Evolutionary conservation across 495 filamentous ascomycete species (phyloP).

Genomic region (Paragyromitra xinjiangensis): DNA sequence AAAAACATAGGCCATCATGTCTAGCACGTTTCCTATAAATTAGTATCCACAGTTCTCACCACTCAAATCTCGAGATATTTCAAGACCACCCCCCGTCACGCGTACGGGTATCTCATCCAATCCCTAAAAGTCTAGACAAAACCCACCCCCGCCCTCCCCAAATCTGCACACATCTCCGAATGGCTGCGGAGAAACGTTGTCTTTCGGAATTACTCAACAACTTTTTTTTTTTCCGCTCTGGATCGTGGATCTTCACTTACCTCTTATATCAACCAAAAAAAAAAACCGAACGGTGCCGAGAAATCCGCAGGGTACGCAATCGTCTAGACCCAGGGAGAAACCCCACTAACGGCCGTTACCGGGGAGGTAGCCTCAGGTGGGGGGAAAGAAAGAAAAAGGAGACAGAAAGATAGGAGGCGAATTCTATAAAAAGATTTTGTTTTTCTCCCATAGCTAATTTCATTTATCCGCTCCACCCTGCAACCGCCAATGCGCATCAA

Average conservation of each 20-base stretch:
- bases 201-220: constrained; percentile 6
- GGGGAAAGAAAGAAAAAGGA: not conserved
- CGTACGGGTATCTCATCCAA: not conserved
- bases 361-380: not conserved
- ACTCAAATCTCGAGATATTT: constrained; percentile 3
- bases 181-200: not conserved
- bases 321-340: not conserved
- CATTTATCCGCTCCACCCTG: not conserved
- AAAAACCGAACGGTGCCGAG: not conserved
- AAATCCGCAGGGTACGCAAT: too few species aligned
- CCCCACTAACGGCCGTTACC: not conserved
- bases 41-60: not conserved
- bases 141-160: not conserved
- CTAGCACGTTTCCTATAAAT: not conserved
- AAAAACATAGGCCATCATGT: not conserved
- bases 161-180: not conserved
- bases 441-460: not conserved
- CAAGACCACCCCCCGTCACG: not conserved
- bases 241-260: not conserved
- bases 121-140: not conserved
- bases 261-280: not conserved
- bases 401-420: constrained; percentile 1
- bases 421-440: constrained; percentile 14
- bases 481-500: not conserved
- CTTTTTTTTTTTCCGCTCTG: not conserved